These are phyloP conservation scores for Nemania abortiva DNA, from an alignment of 2,329 filamentous ascomycete genomes.

Conservation along the genomic window DNA sequence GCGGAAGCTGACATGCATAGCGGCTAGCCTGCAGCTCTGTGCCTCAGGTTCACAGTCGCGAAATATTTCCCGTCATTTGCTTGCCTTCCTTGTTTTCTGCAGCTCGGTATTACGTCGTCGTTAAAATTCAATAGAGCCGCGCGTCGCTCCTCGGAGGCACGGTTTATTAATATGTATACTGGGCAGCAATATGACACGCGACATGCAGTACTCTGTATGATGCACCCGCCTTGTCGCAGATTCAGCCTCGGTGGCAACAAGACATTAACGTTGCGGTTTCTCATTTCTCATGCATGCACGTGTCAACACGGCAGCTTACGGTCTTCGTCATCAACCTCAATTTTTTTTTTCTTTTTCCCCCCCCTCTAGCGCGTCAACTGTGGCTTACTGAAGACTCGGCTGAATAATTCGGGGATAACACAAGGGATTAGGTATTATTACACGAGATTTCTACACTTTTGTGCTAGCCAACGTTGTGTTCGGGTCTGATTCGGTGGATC, in stretches of 20 bases:
- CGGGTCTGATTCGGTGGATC: constrained; percentile 24
- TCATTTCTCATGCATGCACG: constrained; percentile 8
- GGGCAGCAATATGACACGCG: not conserved
- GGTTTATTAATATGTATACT: not conserved
- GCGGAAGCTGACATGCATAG: constrained; percentile 8
- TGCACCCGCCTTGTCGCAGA: constrained; percentile 8
- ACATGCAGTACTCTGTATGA: not conserved
- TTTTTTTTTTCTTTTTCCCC: constrained; percentile 6
- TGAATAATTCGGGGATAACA: not conserved
- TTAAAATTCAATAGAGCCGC: not conserved
- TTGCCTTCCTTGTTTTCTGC: not conserved
- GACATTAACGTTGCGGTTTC: not conserved
- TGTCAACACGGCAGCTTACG: not conserved
- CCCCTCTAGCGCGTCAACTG: not conserved
- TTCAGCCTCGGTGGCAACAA: constrained; percentile 30
- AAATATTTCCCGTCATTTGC: not conserved
- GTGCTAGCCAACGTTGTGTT: not conserved
- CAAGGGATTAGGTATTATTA: not conserved
- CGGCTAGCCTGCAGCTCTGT: constrained; percentile 3
- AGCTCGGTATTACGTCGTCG: not conserved
- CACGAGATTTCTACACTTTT: constrained; percentile 5
- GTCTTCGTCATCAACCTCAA: not conserved
- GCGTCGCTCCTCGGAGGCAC: not conserved
- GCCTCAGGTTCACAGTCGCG: not conserved
- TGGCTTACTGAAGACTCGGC: constrained; percentile 2